These are phyloP conservation scores for Candida namnaoensis DNA, from an alignment of 805 yeast species.

Conservation along the genomic window DNA sequence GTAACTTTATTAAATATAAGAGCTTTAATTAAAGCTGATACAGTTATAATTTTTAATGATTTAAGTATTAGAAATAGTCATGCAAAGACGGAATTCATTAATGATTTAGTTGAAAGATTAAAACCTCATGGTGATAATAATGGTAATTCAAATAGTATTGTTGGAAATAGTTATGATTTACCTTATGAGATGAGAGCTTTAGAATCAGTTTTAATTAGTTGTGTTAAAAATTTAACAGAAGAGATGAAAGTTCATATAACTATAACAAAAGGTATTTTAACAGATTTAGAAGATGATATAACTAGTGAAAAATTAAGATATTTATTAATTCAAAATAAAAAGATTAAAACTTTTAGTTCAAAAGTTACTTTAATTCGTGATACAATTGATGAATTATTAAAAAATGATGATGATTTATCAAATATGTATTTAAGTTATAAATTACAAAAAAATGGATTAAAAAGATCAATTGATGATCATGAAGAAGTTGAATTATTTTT, in stretches of 20 bases:
- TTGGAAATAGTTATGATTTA: constrained; percentile 28
- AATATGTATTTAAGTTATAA: constrained; percentile 70
- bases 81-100: constrained; percentile 68
- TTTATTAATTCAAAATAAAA: constrained; percentile 76
- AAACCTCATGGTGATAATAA: constrained; percentile 15
- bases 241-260: constrained; percentile 84
- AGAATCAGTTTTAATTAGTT: constrained; percentile 79
- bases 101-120: constrained; percentile 67
- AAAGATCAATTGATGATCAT: constrained; percentile 54
- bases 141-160: too few relatives aligned
- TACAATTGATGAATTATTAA: constrained; percentile 75
- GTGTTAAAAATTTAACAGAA: constrained; percentile 66
- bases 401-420: constrained; percentile 80
- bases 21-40: constrained; percentile 65
- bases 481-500: constrained; percentile 83
- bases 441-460: constrained; percentile 25
- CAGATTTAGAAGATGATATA: constrained; percentile 74
- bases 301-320: constrained; percentile 74
- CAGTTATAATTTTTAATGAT: constrained; percentile 72
- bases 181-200: constrained; percentile 90
- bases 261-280: constrained; percentile 62
- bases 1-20: constrained; percentile 72
- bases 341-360: constrained; percentile 74
- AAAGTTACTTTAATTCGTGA: constrained; percentile 78
- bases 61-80: constrained; percentile 50